Evolutionary conservation across 345 rosid species (phyloP), one percentile per base, ranked within the genome.

Genomic region (Citrus glauca): DNA sequence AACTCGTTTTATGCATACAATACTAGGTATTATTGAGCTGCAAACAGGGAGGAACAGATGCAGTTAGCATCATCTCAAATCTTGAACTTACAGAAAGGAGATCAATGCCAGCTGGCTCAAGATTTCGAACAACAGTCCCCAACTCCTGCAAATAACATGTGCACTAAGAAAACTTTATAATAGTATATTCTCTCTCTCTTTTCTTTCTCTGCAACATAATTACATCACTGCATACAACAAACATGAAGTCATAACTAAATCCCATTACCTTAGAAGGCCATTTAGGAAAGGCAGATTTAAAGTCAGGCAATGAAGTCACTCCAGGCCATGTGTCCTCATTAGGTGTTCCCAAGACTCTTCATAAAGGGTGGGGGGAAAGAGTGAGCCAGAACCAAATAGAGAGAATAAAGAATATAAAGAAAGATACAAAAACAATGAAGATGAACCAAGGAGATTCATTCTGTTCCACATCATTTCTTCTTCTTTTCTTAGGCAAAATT

Each of bases 241-340:
- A n/a, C 71, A 66, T 50, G 35, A 75, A 37, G 56, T 33, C 71
- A 66, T 53, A 56, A 10, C 3, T 5, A 16, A 27, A 66, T 7
- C 72, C 22, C 24, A 76, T 79, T 81, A 95, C 99, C 97, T 88
- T 89, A 1, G 91, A 35, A 66, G 92, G 91, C 99, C 99, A 95
- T 81, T 92, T 93, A 11, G 98, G 99, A 82, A 95, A 95, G 80
- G 98, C 88, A 74, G 96, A 90, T 86, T 93, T 95, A 71, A 88
- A 95, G 86, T 93, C 99, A 13, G 97, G 97, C 87, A 95, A 83
- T 28, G 96, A 87, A 83, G 94, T 92, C 82, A 95, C 98, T 40
- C 98, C 97, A 7, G 93, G 92, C 99, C 99, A 95, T 50, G 84
- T 89, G 63, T 93, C 93, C 87, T 95, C 98, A 80, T 88, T 87